Evolutionary conservation across 2,329 filamentous ascomycete genomes (phyloP).

Genomic region (Fusarium tupiense): DNA sequence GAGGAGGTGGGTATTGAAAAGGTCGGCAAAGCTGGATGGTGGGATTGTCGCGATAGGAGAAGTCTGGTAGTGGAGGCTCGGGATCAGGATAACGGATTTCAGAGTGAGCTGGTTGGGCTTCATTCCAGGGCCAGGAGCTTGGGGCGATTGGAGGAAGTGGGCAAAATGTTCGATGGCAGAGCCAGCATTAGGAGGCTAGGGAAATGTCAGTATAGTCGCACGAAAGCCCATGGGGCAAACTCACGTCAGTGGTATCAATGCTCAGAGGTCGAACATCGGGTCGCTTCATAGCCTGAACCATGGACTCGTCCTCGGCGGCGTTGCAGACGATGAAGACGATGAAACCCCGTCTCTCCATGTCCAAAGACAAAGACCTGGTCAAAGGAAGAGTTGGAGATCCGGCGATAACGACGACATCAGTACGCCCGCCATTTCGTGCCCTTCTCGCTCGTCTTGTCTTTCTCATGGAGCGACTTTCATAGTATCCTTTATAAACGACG

Average conservation of each 20-base stretch:
- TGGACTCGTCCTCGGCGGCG: constrained; percentile 83
- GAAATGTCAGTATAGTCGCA: constrained; percentile 12
- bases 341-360: constrained; percentile 90
- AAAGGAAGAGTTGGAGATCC: constrained; percentile 88
- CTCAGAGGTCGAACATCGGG: constrained; percentile 83
- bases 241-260: constrained; percentile 83
- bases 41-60: constrained; percentile 88
- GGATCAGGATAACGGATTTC: constrained; percentile 83
- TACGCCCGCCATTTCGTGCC: constrained; percentile 82
- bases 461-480: constrained; percentile 64
- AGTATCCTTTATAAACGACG: constrained; percentile 62
- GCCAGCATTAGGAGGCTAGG: constrained; percentile 72
- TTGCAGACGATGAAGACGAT: constrained; percentile 92
- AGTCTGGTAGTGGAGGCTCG: constrained; percentile 80
- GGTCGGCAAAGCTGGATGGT: constrained; percentile 85
- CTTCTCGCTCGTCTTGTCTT: constrained; percentile 80
- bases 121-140: constrained; percentile 79
- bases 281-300: constrained; percentile 79
- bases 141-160: constrained; percentile 75
- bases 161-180: constrained; percentile 77
- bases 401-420: constrained; percentile 87
- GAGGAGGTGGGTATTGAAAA: constrained; percentile 90
- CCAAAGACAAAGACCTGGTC: constrained; percentile 82
- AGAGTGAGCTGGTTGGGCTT: constrained; percentile 80
- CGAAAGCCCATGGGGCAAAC: constrained; percentile 42